Evolutionary conservation across 495 filamentous ascomycete species (phyloP).

Genomic region (Aspergillus conjunctus): DNA sequence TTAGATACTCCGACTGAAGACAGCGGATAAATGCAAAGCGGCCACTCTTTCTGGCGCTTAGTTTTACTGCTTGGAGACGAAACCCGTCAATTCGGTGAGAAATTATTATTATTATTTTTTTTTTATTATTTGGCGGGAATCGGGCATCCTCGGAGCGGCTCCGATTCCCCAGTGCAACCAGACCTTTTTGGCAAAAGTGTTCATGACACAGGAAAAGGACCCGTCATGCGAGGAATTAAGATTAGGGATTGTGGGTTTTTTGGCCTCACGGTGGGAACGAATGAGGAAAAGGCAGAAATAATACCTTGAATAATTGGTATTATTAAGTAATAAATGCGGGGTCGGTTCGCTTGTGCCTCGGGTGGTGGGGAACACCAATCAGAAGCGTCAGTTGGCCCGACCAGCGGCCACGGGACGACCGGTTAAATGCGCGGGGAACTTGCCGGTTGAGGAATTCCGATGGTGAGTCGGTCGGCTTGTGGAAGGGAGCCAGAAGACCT

Average conservation of each 20-base stretch:
- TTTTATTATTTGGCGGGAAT: neutral
- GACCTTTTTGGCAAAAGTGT: neutral
- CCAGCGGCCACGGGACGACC: constrained; percentile 29
- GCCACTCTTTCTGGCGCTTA: neutral
- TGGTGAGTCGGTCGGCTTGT: constrained; percentile 21
- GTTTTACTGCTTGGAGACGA: neutral
- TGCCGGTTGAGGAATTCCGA: constrained; percentile 22
- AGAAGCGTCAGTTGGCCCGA: constrained; percentile 22
- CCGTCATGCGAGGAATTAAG: neutral
- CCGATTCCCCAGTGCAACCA: constrained; percentile 2
- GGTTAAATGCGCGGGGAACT: constrained; percentile 32
- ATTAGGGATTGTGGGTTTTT: constrained; percentile 1
- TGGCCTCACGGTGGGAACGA: neutral
- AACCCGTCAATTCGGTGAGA: neutral
- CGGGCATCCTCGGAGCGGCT: constrained; percentile 2
- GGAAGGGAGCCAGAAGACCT: neutral
- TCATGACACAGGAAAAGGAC: neutral
- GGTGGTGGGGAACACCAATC: constrained; percentile 40
- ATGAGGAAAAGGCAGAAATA: neutral
- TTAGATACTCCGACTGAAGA: neutral
- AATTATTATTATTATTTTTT: neutral
- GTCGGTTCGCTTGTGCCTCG: constrained; percentile 38
- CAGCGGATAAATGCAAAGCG: neutral
- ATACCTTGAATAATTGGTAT: neutral
- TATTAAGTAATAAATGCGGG: constrained; percentile 25